Evolutionary conservation across 1,284 basidiomycete genomes (phyloP), one percentile per base, ranked within the genome.

Genomic region (Vanrija sp.): DNA sequence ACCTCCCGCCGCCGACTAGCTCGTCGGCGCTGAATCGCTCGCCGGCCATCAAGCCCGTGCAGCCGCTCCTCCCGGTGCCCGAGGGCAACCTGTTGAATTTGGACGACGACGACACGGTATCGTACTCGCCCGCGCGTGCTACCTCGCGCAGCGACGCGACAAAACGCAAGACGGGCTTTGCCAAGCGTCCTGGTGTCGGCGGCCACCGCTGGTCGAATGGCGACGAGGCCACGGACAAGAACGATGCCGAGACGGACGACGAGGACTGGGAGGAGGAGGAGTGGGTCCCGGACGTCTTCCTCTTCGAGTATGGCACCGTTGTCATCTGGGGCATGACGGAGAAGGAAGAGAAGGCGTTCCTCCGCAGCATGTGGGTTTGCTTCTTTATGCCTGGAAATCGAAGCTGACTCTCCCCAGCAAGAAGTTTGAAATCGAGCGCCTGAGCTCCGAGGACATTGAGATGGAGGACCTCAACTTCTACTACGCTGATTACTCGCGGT

Each of bases 301-400:
- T 96, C 62, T 97, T 97, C 78, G 85, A 88, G 63, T 97, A 96
- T 74, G 93, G 93, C 18, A 77, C 75, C 1, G 88, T 96, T 38
- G 93, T 97, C 21, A 89, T 96, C 51, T 97, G 93, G 94, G 93
- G 93, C 25, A 97, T 97, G 93, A 88, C 90, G 12, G 87, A 94
- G 70, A 80, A 84, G 9, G 90, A 97, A 71, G 93, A 97, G 78
- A 89, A 85, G 72, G 81, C 91, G 4, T 91, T 97, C 67, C 77
- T 95, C 57, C 85, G 87, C 40, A 91, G 89, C 34, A 82, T 97
- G 88, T 93, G 73, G 76, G 90, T 80, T 29, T 40, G 3, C 23
- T 16, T 12, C n/a, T n/a, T n/a, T n/a, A n/a, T n/a, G n/a, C n/a
- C n/a, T n/a, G n/a, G n/a, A n/a, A n/a, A 28, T 16, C 6, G 8